phyloP scores from a whole-genome alignment of 1,284 basidiomycete genomes.

The Pyrrhoderma lamaoense region DNA sequence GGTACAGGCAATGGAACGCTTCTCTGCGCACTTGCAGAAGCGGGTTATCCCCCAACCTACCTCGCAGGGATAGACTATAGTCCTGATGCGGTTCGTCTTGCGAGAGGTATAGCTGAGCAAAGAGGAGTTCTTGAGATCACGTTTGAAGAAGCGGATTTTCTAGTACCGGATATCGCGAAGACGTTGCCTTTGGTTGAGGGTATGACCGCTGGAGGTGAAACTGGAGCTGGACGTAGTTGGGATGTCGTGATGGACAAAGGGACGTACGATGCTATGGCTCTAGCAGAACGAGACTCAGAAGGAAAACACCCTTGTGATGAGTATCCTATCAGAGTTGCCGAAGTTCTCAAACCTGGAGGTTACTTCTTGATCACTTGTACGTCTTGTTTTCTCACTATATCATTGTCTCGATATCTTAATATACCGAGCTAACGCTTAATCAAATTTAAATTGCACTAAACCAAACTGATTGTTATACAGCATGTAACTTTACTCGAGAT shows the following conservation, averaged over 20 bases:
- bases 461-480: too few relatives aligned
- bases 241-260: slow-evolving; percentile 73
- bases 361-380: slow-evolving; percentile 81
- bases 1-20: slow-evolving; percentile 85
- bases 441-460: too few relatives aligned
- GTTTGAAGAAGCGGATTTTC: slow-evolving; percentile 55
- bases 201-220: slow-evolving; percentile 16
- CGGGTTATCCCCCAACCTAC: slow-evolving; percentile 46
- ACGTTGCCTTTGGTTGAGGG: slow-evolving; percentile 23
- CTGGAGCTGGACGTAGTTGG: slow-evolving; percentile 34
- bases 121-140: slow-evolving; percentile 35
- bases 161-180: slow-evolving; percentile 34
- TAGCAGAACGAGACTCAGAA: slow-evolving; percentile 54
- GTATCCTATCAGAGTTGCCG: slow-evolving; percentile 58
- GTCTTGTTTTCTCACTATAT: slow-evolving; percentile 21
- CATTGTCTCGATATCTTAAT: background rate
- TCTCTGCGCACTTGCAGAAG: slow-evolving; percentile 65
- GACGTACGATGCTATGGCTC: slow-evolving; percentile 82
- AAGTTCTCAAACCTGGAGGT: slow-evolving; percentile 58
- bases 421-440: too few relatives aligned
- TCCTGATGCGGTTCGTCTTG: slow-evolving; percentile 57
- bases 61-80: slow-evolving; percentile 84
- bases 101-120: slow-evolving; percentile 44
- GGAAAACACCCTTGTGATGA: slow-evolving; percentile 47
- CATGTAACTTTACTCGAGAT: slow-evolving; percentile 86